Percentiles rank a stretch among this genome's conserved stretches.
Conservation (phyloP, 192 early-diverging fungal genomes). For the Backusella psychrophila region DNA sequence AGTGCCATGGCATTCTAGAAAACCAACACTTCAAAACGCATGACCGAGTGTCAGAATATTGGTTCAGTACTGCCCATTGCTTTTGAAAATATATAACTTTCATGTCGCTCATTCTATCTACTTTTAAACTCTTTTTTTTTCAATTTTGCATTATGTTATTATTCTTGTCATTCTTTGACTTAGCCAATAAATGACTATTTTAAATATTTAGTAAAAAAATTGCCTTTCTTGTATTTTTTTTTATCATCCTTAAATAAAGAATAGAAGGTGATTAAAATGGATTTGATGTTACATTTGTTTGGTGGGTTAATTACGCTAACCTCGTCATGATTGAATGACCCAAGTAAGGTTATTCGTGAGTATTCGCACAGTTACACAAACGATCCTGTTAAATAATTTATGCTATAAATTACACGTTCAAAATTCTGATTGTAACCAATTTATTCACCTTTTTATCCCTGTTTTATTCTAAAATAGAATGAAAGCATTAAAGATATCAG, state of each 20-base stretch:
- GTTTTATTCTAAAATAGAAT: constrained; percentile 5
- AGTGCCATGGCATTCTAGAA: background rate
- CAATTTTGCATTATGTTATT: background rate
- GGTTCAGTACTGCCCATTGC: background rate
- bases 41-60: background rate
- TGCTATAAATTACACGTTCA: background rate
- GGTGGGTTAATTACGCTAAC: background rate
- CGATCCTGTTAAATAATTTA: background rate
- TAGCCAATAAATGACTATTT: background rate
- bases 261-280: background rate
- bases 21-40: background rate
- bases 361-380: background rate
- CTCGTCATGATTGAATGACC: background rate
- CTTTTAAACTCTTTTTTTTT: background rate
- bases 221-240: background rate
- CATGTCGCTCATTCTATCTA: background rate
- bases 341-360: background rate
- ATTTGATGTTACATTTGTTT: background rate
- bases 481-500: constrained; percentile 1
- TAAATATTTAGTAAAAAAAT: background rate
- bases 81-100: background rate
- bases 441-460: background rate
- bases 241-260: background rate
- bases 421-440: background rate
- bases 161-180: background rate